A percentile compares a stretch with the other conserved stretches of the same genome.
phyloP scores from a whole-genome alignment of 176 grass and related monocot species.

The Carex scoparia region DNA sequence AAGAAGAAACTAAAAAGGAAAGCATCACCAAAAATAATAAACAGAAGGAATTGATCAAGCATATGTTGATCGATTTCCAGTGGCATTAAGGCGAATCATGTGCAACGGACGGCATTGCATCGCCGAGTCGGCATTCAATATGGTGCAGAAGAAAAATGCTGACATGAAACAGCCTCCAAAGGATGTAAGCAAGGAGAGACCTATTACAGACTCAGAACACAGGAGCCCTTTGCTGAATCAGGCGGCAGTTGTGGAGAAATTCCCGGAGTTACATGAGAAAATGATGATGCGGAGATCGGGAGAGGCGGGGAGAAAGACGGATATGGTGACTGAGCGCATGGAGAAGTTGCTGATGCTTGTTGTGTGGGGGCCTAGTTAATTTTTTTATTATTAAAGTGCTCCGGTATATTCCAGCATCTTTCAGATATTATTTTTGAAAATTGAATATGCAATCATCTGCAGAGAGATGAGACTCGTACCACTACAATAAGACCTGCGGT shows the following conservation, averaged over 20 bases:
- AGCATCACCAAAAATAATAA: not conserved
- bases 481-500: too few species aligned
- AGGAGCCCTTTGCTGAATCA: not conserved
- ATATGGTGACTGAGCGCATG: conserved; percentile 11
- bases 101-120: conserved; percentile 44
- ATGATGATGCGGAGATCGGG: not conserved
- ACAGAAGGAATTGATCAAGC: not conserved
- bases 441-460: too few species aligned
- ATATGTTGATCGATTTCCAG: not conserved
- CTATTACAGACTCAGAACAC: not conserved
- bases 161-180: not conserved
- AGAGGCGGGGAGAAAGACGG: not conserved
- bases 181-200: not conserved
- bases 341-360: conserved; percentile 69
- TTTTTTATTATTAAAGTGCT: not conserved
- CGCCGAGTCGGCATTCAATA: conserved; percentile 35
- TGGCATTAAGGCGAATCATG: conserved; percentile 23
- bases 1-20: not conserved
- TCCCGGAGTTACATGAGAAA: not conserved
- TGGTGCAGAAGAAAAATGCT: conserved; percentile 25
- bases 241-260: not conserved
- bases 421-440: too few species aligned
- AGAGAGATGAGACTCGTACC: too few species aligned
- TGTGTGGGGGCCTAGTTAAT: conserved; percentile 50
- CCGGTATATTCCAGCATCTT: too few species aligned